Evolutionary conservation across 108 stramenopile species (phyloP).

Genomic region (Stephanodiscus triporus): DNA sequence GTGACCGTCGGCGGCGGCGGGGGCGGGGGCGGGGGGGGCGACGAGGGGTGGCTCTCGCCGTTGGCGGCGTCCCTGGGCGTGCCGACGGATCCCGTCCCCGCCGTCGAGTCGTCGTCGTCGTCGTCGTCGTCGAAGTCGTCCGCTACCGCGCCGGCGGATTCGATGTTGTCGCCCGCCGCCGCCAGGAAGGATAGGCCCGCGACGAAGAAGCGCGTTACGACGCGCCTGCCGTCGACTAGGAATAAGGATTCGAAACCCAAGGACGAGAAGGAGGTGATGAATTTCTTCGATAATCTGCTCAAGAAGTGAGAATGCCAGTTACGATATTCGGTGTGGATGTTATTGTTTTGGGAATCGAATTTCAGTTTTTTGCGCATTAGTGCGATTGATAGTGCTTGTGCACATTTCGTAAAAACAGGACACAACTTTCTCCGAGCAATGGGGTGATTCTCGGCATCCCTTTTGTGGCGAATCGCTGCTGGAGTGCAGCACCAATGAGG

Average conservation of each 20-base stretch:
- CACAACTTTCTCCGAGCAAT: too few relatives aligned
- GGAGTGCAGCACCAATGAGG: too few relatives aligned
- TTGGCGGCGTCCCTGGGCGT: constrained; percentile 70
- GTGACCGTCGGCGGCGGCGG: not conserved
- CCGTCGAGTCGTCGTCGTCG: constrained; percentile 16
- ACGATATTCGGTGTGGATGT: too few relatives aligned
- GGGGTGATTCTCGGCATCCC: too few relatives aligned
- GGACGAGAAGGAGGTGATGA: constrained; percentile 49
- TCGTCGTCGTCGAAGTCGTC: not conserved
- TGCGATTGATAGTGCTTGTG: too few relatives aligned
- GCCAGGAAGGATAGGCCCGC: constrained; percentile 26
- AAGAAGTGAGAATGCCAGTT: constrained; percentile 70
- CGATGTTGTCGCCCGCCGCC: constrained; percentile 9
- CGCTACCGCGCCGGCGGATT: constrained; percentile 21
- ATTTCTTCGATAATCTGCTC: constrained; percentile 79
- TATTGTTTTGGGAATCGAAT: too few relatives aligned
- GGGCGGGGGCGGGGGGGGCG: constrained; percentile 38
- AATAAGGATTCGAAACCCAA: constrained; percentile 40
- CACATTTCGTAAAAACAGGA: too few relatives aligned
- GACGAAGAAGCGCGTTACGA: constrained; percentile 18
- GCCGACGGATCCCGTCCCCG: constrained; percentile 44
- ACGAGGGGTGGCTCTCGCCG: constrained; percentile 78
- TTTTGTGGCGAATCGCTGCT: too few relatives aligned
- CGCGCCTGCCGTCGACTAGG: constrained; percentile 10
- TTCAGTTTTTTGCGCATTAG: too few relatives aligned